A percentile compares a stretch with the other conserved stretches of the same genome.
These are phyloP conservation scores for Coemansia sp. DNA, from an alignment of 192 early-diverging fungal species.

Conservation along the genomic window DNA sequence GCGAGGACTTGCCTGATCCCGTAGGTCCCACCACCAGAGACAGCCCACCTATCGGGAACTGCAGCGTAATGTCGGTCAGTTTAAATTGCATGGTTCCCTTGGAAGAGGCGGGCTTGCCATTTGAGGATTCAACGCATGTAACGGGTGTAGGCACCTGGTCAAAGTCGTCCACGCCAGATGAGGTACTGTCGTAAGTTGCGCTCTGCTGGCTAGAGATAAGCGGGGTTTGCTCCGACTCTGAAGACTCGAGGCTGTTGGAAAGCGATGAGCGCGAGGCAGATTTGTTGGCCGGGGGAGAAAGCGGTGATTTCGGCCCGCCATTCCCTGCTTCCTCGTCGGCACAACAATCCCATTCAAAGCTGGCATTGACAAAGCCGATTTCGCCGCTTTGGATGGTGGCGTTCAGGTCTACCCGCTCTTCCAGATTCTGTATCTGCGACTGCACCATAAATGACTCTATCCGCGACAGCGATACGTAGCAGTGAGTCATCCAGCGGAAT, in stretches of 20 bases:
- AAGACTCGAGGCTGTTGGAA: neutral
- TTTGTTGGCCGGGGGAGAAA: neutral
- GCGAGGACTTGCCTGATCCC: constrained; percentile 85
- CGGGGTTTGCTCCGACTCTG: constrained; percentile 16
- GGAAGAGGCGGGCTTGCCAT: neutral
- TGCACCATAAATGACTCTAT: constrained; percentile 76
- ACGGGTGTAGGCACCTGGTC: neutral
- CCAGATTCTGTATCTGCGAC: constrained; percentile 61
- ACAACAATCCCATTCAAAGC: constrained; percentile 39
- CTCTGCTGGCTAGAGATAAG: constrained; percentile 6
- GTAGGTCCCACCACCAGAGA: constrained; percentile 83
- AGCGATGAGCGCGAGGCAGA: constrained; percentile 2
- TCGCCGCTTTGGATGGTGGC: constrained; percentile 2
- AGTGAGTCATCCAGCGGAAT: constrained; percentile 59
- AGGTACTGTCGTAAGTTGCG: neutral
- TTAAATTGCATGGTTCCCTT: constrained; percentile 42
- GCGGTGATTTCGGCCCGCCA: neutral
- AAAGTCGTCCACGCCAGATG: neutral
- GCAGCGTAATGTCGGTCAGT: constrained; percentile 62
- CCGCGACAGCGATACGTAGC: constrained; percentile 65
- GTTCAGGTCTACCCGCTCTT: constrained; percentile 26
- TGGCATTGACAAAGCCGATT: constrained; percentile 40
- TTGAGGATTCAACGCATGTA: neutral
- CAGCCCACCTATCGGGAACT: constrained; percentile 66
- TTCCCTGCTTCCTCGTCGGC: neutral